Base-by-base conservation (phyloP, 345 rosid genomes). In the Populus euphratica region DNA sequence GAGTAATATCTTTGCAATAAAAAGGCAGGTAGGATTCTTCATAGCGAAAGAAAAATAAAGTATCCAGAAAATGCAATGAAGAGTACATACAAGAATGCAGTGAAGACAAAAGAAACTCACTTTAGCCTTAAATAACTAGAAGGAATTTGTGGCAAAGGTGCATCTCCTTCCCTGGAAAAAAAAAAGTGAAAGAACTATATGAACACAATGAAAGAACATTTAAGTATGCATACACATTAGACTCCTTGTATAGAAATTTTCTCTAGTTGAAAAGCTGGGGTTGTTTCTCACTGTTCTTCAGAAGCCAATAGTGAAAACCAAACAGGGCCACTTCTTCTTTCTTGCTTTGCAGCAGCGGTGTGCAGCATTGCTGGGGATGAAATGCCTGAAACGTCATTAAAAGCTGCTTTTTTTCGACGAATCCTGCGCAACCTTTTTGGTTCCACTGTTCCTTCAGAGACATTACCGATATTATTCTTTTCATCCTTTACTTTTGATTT, bases 281-380 rank as follows among this genome's bases (percentile, higher is more conserved):
- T 77, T 62, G 79, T 75, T 77, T 75, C 80, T 81, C 77, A 81
- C 84, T 77, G 81, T 41, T 81, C 80, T 29, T 69, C 75, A 47
- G 78, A 77, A 74, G 84, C 81, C 41, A 81, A 72, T n/a, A 81
- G 62, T 36, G 84, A 81, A 71, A 81, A 81, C 84, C 78, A 81
- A 54, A 81, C 69, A 47, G 84, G 79, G 56, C 75, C 59, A 64
- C 14, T 36, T 74, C 78, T 74, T 49, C 78, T 77, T 27, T 81
- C 78, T 70, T 73, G 78, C 47, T 74, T 81, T 41, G 75, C 67
- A 69, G 50, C 52, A 56, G 77, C 69, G 49, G 72, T 31, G 75
- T 77, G 67, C 31, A 77, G 44, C 54, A 69, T 68, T 0, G 70
- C 54, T 64, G 73, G 80, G 29, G 84, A 70, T 63, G 83, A 67